Evolutionary conservation across 192 early-diverging fungal species (phyloP).

Genomic region (Coemansia sp.): DNA sequence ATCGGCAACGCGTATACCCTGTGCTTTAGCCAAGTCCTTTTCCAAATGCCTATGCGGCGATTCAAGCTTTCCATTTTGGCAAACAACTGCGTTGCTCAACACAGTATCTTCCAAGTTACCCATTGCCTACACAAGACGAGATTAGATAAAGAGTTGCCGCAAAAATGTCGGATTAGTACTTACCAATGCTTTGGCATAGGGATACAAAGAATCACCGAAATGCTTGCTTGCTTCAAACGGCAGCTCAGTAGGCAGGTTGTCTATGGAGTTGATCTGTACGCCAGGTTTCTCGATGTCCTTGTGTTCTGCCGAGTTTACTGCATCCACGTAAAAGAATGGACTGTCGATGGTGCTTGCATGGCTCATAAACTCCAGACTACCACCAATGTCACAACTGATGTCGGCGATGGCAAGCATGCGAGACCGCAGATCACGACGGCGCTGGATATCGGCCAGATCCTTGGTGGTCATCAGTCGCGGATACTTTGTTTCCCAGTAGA

Average conservation of each 20-base stretch:
- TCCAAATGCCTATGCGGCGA: slow-evolving; percentile 57
- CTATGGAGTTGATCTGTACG: slow-evolving; percentile 96
- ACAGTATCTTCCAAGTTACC: slow-evolving; percentile 64
- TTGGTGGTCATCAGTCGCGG: slow-evolving; percentile 86
- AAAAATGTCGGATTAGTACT: slow-evolving; percentile 7
- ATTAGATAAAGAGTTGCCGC: not conserved
- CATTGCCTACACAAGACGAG: slow-evolving; percentile 34
- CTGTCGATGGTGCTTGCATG: slow-evolving; percentile 85
- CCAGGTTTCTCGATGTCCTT: slow-evolving; percentile 74
- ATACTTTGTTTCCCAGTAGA: slow-evolving; percentile 86
- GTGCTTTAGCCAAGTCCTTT: slow-evolving; percentile 33
- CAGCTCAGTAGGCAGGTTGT: slow-evolving; percentile 95
- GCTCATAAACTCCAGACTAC: slow-evolving; percentile 92
- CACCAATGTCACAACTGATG: slow-evolving; percentile 91
- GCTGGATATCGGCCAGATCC: slow-evolving; percentile 73
- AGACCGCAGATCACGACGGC: slow-evolving; percentile 59
- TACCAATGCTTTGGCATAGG: slow-evolving; percentile 79
- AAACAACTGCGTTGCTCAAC: slow-evolving; percentile 73
- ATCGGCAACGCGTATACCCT: slow-evolving; percentile 42
- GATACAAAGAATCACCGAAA: slow-evolving; percentile 84
- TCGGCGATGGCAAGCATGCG: slow-evolving; percentile 85
- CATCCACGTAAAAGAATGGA: slow-evolving; percentile 92
- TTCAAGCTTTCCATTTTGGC: slow-evolving; percentile 65
- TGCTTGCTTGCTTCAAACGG: slow-evolving; percentile 91
- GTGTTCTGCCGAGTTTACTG: slow-evolving; percentile 64